Evolutionary conservation across 2,329 filamentous ascomycete genomes (phyloP).

Genomic region (Aspergillus piperis): DNA sequence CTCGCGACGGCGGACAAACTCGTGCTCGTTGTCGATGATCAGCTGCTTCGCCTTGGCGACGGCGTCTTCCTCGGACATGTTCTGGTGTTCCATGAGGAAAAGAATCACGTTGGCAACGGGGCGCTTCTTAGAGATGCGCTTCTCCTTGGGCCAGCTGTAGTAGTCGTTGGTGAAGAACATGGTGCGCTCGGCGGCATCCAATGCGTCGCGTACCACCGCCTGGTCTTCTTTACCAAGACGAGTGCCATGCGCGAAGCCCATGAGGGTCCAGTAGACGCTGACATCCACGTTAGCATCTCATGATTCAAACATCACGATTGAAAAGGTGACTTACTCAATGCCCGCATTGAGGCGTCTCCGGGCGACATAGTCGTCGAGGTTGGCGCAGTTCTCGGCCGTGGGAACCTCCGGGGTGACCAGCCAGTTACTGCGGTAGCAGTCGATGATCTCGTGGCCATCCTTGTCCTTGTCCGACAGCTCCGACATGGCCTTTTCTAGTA

Average conservation of each 20-base stretch:
- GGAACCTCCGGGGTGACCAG: constrained; percentile 15
- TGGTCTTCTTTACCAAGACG: constrained; percentile 16
- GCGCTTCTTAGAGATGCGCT: constrained; percentile 10
- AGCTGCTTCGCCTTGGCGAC: constrained; percentile 13
- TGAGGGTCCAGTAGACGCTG: constrained; percentile 17
- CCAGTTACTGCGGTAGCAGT: constrained; percentile 17
- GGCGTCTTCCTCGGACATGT: constrained; percentile 14
- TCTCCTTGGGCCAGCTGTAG: constrained; percentile 19
- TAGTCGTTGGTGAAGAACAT: constrained; percentile 21
- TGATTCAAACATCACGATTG: background rate
- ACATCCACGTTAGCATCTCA: background rate
- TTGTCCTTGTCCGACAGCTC: constrained; percentile 14
- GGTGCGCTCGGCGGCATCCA: constrained; percentile 15
- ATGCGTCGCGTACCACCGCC: constrained; percentile 12
- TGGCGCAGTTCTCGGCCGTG: constrained; percentile 15
- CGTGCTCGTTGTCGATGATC: constrained; percentile 14
- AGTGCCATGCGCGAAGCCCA: constrained; percentile 17
- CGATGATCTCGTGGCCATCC: constrained; percentile 17
- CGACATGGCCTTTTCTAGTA: constrained; percentile 12
- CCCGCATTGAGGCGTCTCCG: constrained; percentile 15
- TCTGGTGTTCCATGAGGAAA: constrained; percentile 15
- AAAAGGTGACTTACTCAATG: constrained; percentile 11
- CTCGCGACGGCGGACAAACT: constrained; percentile 13
- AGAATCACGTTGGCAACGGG: constrained; percentile 15
- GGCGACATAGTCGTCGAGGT: constrained; percentile 17